phyloP scores from a whole-genome alignment of 768 basidiomycete genomes.

The Kwoniella pini region DNA sequence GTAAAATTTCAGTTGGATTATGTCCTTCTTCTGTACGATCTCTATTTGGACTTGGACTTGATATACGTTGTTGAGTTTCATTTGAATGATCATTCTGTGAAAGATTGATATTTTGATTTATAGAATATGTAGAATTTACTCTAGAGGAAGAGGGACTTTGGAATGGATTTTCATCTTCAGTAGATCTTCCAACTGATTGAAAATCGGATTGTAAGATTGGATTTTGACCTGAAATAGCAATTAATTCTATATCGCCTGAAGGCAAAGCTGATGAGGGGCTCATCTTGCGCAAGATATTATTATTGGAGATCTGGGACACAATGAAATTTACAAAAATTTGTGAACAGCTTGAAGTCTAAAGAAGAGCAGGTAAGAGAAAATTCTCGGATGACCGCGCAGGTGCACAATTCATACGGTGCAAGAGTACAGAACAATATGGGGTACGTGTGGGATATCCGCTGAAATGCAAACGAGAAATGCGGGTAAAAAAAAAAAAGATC shows the following conservation, averaged over 20 bases:
- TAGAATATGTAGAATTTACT: background rate
- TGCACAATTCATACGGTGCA: no score
- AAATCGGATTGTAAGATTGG: background rate
- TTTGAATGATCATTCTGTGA: no score
- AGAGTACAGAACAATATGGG: no score
- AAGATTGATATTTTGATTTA: no score
- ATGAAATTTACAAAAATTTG: no score
- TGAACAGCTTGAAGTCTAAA: no score
- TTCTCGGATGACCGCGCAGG: no score
- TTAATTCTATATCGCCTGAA: slow-evolving; percentile 3
- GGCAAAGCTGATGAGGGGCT: background rate
- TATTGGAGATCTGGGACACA: no score
- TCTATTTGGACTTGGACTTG: background rate
- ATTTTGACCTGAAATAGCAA: slow-evolving; percentile 5
- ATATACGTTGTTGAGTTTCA: background rate
- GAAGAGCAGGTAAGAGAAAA: no score
- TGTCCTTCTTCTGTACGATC: background rate
- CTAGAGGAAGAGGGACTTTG: background rate
- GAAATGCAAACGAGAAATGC: no score
- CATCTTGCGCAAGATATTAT: background rate
- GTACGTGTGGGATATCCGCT: no score
- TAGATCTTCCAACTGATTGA: background rate
- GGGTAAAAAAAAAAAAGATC: no score
- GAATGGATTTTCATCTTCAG: background rate
- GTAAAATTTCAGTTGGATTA: slow-evolving; percentile 9